phyloP scores from a whole-genome alignment of 805 yeast genomes.

The Candida vartiovaarae region DNA sequence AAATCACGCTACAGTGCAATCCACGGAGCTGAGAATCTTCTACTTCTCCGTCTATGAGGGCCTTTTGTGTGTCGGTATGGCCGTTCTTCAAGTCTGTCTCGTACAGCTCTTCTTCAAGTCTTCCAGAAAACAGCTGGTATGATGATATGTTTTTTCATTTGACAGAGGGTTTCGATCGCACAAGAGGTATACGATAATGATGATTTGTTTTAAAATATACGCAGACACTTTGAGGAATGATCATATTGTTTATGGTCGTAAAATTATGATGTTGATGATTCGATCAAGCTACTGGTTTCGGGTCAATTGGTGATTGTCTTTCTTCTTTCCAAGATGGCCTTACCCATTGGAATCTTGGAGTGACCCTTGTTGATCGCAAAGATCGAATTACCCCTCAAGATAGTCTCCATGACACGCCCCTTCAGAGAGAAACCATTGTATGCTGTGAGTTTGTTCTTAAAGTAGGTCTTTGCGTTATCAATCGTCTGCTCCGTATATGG shows the following conservation, averaged over 20 bases:
- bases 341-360: constrained; percentile 50
- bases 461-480: constrained; percentile 49
- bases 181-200: background rate
- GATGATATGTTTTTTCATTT: background rate
- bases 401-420: constrained; percentile 76
- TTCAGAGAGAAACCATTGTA: constrained; percentile 62
- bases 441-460: constrained; percentile 86
- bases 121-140: constrained; percentile 50
- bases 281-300: too few relatives aligned
- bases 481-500: constrained; percentile 44
- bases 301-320: background rate
- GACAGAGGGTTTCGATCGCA: too few relatives aligned
- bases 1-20: constrained; percentile 79
- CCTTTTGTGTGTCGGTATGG: constrained; percentile 67
- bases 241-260: too few relatives aligned
- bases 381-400: constrained; percentile 68
- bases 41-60: constrained; percentile 73
- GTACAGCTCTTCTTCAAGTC: constrained; percentile 69
- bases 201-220: background rate
- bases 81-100: constrained; percentile 56
- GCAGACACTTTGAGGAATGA: too few relatives aligned
- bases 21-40: constrained; percentile 75
- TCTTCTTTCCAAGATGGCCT: constrained; percentile 55
- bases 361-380: constrained; percentile 51
- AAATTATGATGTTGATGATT: too few relatives aligned